Base-by-base conservation (phyloP, 2,329 filamentous ascomycete genomes). In the Talaromyces sp. region DNA sequence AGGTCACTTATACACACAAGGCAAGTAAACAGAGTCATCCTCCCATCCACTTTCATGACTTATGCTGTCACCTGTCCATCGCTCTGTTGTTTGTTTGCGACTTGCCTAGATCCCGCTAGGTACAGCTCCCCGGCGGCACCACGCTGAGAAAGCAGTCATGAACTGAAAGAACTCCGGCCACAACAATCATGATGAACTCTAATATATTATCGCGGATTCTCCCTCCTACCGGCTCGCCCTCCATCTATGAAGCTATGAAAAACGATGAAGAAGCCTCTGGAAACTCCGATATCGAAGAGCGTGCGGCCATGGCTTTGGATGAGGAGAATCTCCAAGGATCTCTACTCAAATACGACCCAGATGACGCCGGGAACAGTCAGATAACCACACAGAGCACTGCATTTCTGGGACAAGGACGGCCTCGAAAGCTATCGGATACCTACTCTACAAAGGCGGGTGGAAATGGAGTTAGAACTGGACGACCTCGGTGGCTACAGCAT, bases 261-360 rank as follows among this genome's bases (percentile, higher is more conserved):
- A 75, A 81, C 68, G 76, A 83, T 68, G 78, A 81, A 64, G 77
- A 77, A 67, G 78, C 72, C 39, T 82, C 76, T 66, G 82, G 79
- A 67, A 74, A 68, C 65, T 83, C 77, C 22, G 81, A 81, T 73
- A 67, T 78, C 59, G 80, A 81, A 70, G 78, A 79, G 65, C 77
- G 76, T 64, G 81, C 77, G 52, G 83, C 78, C 16, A 77, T 84
- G 75, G 78, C 79, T 56, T 75, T 82, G 60, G 82, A 82, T 66
- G 82, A 83, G 68, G 81, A 82, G 74, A 83, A 81, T 68, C 72
- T 81, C 14, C 78, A 77, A 52, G 81, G 80, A 52, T 78, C 78
- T 45, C 87, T 84, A 69, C 82, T 83, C 68, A 83, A 86, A 59
- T 81, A 84, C 52, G 84, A 87, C 70, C 79, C 87, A 31, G 83